Conservation (phyloP, 2,329 filamentous ascomycete genomes). For the Aspergillus calidoustus region DNA sequence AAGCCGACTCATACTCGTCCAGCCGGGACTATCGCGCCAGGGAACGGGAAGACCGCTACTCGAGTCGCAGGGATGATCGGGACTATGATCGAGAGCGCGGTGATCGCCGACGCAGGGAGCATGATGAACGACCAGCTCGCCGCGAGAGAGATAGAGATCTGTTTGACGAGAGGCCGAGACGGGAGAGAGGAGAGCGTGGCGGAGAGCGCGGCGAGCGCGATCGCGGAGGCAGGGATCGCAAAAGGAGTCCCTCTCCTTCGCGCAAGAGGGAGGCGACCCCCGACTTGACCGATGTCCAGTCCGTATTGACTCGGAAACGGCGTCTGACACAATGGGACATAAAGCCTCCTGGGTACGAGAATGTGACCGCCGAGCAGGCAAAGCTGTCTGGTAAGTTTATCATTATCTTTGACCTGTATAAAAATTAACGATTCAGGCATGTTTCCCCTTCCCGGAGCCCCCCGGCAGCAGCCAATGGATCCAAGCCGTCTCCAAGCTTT, state of each 20-base stretch:
- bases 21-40: conserved; percentile 91
- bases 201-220: conserved; percentile 42
- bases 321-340: conserved; percentile 99
- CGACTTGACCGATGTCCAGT: conserved; percentile 84
- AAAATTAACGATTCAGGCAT: conserved; percentile 62
- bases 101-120: conserved; percentile 61
- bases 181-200: conserved; percentile 45
- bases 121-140: conserved; percentile 62
- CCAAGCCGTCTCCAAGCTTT: conserved; percentile 92
- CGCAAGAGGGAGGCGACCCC: conserved; percentile 95
- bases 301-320: conserved; percentile 83
- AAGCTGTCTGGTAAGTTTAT: conserved; percentile 74
- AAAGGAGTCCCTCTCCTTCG: conserved; percentile 73
- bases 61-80: conserved; percentile 72
- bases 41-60: conserved; percentile 91
- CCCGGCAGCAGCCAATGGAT: conserved; percentile 93
- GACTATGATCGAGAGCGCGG: conserved; percentile 77
- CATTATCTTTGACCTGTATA: not conserved
- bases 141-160: conserved; percentile 60
- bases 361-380: conserved; percentile 96
- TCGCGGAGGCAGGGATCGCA: conserved; percentile 57
- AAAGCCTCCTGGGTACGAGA: conserved; percentile 97
- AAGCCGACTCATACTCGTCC: conserved; percentile 86
- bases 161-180: conserved; percentile 64
- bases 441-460: conserved; percentile 96